Percentiles rank a stretch among this genome's conserved stretches.
phyloP scores from a whole-genome alignment of 768 basidiomycete species.

The Rossbeevera mucosa region DNA sequence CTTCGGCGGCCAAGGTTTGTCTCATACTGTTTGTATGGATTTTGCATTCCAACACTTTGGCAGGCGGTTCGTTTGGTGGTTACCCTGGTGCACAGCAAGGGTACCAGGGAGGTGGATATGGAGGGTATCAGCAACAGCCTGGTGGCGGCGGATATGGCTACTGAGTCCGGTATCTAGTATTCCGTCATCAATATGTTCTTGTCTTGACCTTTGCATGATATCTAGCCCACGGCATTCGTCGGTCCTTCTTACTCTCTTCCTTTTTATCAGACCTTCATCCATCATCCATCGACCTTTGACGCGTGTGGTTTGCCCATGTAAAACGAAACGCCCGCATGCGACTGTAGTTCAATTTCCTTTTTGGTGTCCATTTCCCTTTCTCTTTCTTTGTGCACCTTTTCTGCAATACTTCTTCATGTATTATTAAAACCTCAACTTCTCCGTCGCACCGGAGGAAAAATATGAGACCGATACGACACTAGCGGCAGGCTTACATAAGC shows the following conservation, averaged over 20 bases:
- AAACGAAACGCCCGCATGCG: conserved; percentile 6
- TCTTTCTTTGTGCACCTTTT: not conserved
- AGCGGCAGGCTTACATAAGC: not conserved
- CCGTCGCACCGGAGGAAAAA: not conserved
- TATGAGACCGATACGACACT: not conserved
- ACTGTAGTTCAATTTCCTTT: not conserved
- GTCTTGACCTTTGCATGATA: not conserved
- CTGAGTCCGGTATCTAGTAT: conserved; percentile 9
- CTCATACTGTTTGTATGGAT: not conserved
- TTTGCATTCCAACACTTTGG: not conserved
- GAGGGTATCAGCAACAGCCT: conserved; percentile 24
- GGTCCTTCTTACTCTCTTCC: not conserved
- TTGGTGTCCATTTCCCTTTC: not conserved
- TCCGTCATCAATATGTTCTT: too few relatives aligned
- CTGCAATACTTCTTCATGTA: conserved; percentile 5
- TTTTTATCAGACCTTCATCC: not conserved
- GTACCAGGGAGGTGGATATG: conserved; percentile 22
- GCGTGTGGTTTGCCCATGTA: conserved; percentile 21
- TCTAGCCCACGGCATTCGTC: not conserved
- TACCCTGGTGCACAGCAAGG: conserved; percentile 20
- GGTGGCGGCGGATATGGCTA: conserved; percentile 30
- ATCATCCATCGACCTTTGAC: not conserved
- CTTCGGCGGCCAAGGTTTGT: conserved; percentile 13
- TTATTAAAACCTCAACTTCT: conserved; percentile 2
- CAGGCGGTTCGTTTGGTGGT: conserved; percentile 11